Evolutionary conservation across 2,329 filamentous ascomycete genomes (phyloP), one percentile per base, ranked within the genome.

Genomic region (Fusarium sulawesiense): DNA sequence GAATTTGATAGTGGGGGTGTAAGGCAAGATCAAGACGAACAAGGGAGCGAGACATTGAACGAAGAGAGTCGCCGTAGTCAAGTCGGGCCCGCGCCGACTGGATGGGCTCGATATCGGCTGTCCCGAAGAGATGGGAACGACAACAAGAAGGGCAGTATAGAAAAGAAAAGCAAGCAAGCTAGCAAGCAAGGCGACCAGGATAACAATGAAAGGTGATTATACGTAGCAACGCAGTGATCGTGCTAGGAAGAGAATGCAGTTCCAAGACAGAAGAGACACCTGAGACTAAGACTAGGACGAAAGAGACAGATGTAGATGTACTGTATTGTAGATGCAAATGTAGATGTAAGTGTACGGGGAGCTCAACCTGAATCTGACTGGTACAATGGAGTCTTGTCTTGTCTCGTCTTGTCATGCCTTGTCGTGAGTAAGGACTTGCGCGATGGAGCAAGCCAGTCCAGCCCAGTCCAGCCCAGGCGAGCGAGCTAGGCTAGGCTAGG

Each of bases 11-110:
- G 64, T 51, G 68, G 68, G 68, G 68, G 59, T 64, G 58, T 61
- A 67, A 73, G 66, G 66, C 53, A 60, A 70, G 70, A 60, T 49
- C 61, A 64, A 54, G 56, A 51, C 32, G 54, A 73, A 56, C 62
- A 72, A 68, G 70, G 67, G 57, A 64, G 50, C 66, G 71, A 49
- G 64, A 57, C 58, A 46, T 57, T 69, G 64, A 61, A 63, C 64
- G 56, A 63, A 64, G 60, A 55, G 66, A 66, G 55, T 57, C 66
- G 59, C 58, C 42, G 63, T 62, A 58, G 62, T 62, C 50, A 66
- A 72, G 60, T 66, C 64, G 70, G 69, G 64, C 59, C 58, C 66
- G 68, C 68, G 68, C 73, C 73, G 73, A 75, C 70, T 75, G 73
- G 72, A 60, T 66, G 64, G 61, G 51, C 50, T 61, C 49, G 48